Base-by-base conservation (phyloP, 75 land plant genomes). In the Azolla pinnata region DNA sequence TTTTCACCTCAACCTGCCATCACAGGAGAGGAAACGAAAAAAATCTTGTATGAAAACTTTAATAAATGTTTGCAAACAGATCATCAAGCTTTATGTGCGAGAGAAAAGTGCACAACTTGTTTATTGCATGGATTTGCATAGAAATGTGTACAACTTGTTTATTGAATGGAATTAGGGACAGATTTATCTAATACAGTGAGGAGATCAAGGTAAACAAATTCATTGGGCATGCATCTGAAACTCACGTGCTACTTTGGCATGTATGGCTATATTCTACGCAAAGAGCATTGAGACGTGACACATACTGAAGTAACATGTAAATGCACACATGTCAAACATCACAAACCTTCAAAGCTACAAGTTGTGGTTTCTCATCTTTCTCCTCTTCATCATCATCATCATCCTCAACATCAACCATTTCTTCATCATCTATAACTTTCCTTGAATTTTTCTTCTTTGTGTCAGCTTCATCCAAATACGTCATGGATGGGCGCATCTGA, bases 401-500 rank as follows among this genome's bases (percentile, higher is more conserved):
- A 17, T 74, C 81, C 30, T 64, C 76, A 46, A 69, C 62, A 7
- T 52, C 42, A 33, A 1, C 55, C 50, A 68, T 62, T 29, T 12
- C 55, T 42, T 62, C 58, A 44, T 33, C 53, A 3, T 28, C 66
- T 7, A 49, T 49, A 2, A 31, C 14, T 59, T 57, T 65, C 31
- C 29, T 45, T 53, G 20, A 32, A 46, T 63, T 72, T 67, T 54
- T 65, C 57, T 56, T 75, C 51, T 24, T 65, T 33, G 24, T 61
- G 67, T 65, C 75, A 59, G 53, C 62, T 40, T 65, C 64, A 60
- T 78, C 69, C 17, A 81, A 62, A 60, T 79, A 62, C 25, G 58
- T 62, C 75, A 81, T 58, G 32, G 76, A 79, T 19, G 91, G 83
- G 50, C 87, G 87, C 27, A 90, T 75, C 62, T 86, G 96, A 54